Base-by-base conservation (phyloP, 2,329 filamentous ascomycete species). In the Trichoderma atrobrunneum region DNA sequence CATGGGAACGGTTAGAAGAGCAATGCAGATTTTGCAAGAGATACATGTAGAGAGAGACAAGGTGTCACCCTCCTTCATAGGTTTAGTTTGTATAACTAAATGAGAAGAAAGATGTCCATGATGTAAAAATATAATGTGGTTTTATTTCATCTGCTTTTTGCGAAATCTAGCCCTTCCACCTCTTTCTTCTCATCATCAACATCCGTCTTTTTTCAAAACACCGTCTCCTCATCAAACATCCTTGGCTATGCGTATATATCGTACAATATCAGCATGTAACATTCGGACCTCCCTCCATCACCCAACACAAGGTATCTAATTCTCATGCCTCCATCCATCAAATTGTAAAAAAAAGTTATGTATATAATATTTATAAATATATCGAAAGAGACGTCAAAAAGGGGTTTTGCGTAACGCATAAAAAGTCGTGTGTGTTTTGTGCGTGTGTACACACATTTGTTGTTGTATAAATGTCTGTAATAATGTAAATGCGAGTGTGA, bases 141-240 rank as follows among this genome's bases (percentile, higher is more conserved):
- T 39, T 34, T 59, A 68, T 68, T 67, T 30, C 65, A 68, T 68
- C 65, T 68, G 65, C 54, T 43, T 43, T 54, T 67, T 48, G 24
- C 21, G 30, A 68, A 68, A 48, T 59, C 54, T 68, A 60, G 34
- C 54, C 28, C 7, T 30, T 36, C 28, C 36, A 30, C 5, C 18
- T 7, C 21, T 7, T 7, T 28, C 24, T 21, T 28, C 4, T 21
- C 12, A 39, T 48, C 24, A 48, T 64, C 57, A 28, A 51, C 51
- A 67, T 7, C 21, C n/a, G 54, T 54, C 28, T 43, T 36, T 28
- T 43, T 14, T 60, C 16, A n/a, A 12, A 34, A 36, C 34, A 34
- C 11, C 32, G 28, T 11, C 32, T 60, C 28, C n/a, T 30, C n/a
- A n/a, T n/a, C n/a, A n/a, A n/a, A n/a, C n/a, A n/a, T 60, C 28